Evolutionary conservation across 148 eudicot species (phyloP), one percentile per base, ranked within the genome.

Genomic region (Agrostemma githago): DNA sequence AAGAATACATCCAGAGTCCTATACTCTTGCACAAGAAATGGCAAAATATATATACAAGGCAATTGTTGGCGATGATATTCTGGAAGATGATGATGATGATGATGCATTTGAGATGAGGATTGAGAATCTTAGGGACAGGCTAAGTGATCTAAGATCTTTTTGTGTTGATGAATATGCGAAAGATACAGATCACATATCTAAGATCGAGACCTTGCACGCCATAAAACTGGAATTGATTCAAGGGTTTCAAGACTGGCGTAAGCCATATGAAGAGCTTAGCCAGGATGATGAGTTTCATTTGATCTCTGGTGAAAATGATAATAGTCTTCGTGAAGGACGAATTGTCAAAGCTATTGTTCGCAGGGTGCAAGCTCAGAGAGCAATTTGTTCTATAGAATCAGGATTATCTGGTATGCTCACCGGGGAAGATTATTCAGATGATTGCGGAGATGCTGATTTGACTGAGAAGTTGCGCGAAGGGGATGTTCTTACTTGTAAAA

Each of bases 1-100:
- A n/a, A 85, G 99, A 76, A 89, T 96, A 73, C 96, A 96, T 80
- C 97, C 97, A 17, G 97, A 96, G 83, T 90, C 94, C 39, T 96
- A 96, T 82, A 83, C 87, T 79, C 83, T 92, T 68, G 97, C 99
- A 15, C 96, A 92, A 72, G 97, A 92, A 66, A 84, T 92, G 84
- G 97, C 99, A 73, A 92, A 89, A 82, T 92, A 90, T 80, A 82
- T 96, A 54, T 92, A 88, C 70, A 83, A 69, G 72, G 83, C 78
- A 67, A 87, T 87, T 80, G 79, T 76, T 26, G 86, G 85, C 53
- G 99, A 90, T 66, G 94, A 90, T 72, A 81, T 73, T 71, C 76
- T 85, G 72, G 97, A 95, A 67, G 97, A 92, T 61, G 99, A 51
- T 48, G 34, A 26, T 48, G 34, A 26, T 26, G 54, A 96, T 40